Evolutionary conservation across 2,329 filamentous ascomycete genomes (phyloP).

Genomic region (Colletotrichum godetiae): DNA sequence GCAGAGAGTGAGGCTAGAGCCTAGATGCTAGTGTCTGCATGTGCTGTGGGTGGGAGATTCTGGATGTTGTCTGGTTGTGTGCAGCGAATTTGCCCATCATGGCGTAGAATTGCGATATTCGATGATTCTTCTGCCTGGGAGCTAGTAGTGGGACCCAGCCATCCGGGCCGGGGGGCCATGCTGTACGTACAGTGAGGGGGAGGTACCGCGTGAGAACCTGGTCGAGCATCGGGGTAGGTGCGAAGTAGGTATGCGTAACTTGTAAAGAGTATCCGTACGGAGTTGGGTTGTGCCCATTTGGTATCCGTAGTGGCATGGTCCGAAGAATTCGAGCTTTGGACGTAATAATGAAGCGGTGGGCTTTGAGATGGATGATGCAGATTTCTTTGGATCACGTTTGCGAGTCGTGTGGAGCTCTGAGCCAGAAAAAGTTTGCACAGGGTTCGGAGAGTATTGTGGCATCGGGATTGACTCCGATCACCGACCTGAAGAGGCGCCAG

Average conservation of each 20-base stretch:
- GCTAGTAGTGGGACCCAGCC: slow-evolving; percentile 13
- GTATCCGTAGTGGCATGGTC: background rate
- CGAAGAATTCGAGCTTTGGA: background rate
- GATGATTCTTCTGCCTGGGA: slow-evolving; percentile 1
- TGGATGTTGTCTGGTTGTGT: background rate
- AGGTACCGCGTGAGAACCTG: too few species aligned
- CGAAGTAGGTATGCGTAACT: too few species aligned
- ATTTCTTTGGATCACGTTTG: slow-evolving; percentile 14
- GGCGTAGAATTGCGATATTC: slow-evolving; percentile 31
- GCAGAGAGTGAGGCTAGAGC: slow-evolving; percentile 22
- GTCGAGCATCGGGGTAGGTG: background rate
- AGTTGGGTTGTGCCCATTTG: background rate
- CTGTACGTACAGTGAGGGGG: background rate
- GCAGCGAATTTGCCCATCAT: slow-evolving; percentile 30
- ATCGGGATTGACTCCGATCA: slow-evolving; percentile 30
- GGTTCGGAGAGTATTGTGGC: slow-evolving; percentile 23
- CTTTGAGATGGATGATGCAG: background rate
- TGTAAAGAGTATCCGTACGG: background rate
- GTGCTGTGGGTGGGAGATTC: background rate
- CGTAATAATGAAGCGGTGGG: background rate
- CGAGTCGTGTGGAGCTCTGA: slow-evolving; percentile 3
- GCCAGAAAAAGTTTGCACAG: slow-evolving; percentile 31
- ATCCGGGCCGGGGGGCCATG: background rate
- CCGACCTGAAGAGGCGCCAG: slow-evolving; percentile 12
- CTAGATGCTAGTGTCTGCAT: background rate